phyloP scores from a whole-genome alignment of 768 basidiomycete species.

The Lentinula guzmanii region DNA sequence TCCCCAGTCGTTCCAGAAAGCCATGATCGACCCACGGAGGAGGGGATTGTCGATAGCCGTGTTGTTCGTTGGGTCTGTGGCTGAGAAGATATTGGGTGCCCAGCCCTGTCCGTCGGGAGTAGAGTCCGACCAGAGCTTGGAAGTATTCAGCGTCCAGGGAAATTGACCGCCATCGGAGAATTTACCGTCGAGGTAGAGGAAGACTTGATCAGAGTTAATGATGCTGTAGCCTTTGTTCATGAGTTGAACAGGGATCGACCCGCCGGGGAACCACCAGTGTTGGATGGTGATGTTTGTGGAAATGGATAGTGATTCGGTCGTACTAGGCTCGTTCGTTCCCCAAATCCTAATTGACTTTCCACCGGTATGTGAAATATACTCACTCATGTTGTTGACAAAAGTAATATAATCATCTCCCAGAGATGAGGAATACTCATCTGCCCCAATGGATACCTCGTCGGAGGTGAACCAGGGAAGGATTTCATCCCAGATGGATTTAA shows the following conservation, averaged over 20 bases:
- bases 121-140: conserved; percentile 22
- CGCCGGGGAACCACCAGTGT: conserved; percentile 33
- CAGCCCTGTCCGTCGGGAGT: conserved; percentile 23
- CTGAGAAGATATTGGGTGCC: conserved; percentile 29
- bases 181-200: conserved; percentile 32
- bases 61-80: conserved; percentile 23
- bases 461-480: conserved; percentile 32
- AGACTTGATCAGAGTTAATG: conserved; percentile 28
- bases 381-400: conserved; percentile 37
- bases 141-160: conserved; percentile 23
- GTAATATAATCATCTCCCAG: conserved; percentile 35
- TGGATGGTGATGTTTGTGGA: conserved; percentile 36
- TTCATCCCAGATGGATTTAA: conserved; percentile 37
- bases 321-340: conserved; percentile 35
- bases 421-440: conserved; percentile 32
- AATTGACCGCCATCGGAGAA: conserved; percentile 24
- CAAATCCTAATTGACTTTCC: conserved; percentile 35
- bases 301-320: conserved; percentile 20
- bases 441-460: conserved; percentile 38
- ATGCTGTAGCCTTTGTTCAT: conserved; percentile 26
- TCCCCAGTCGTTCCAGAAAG: conserved; percentile 39
- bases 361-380: conserved; percentile 23
- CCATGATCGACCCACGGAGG: conserved; percentile 29
- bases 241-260: conserved; percentile 26
- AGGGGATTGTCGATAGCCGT: conserved; percentile 19